Conservation (phyloP, 768 basidiomycete species). For the Grammothele lineata region DNA sequence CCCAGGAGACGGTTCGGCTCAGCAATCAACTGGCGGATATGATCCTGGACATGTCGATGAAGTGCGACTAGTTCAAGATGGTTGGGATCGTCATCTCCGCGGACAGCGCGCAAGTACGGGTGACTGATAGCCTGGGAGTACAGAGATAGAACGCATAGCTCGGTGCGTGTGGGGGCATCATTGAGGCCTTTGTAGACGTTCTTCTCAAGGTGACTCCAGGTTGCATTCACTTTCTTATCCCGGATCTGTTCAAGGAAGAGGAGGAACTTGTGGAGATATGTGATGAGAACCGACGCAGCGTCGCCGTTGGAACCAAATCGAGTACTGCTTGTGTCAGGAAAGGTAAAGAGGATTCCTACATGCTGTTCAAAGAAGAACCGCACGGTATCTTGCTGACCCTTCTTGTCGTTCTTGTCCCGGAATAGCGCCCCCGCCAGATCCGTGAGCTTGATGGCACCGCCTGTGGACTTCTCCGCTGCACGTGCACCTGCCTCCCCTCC, state of each 20-base stretch:
- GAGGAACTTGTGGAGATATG: slow-evolving; percentile 20
- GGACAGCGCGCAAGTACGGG: slow-evolving; percentile 16
- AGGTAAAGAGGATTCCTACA: slow-evolving; percentile 22
- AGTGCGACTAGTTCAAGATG: slow-evolving; percentile 14
- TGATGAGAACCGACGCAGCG: slow-evolving; percentile 24
- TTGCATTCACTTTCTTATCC: slow-evolving; percentile 25
- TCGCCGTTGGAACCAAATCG: slow-evolving; percentile 30
- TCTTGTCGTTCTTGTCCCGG: slow-evolving; percentile 33
- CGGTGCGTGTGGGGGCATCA: slow-evolving; percentile 15
- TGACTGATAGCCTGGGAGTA: slow-evolving; percentile 13
- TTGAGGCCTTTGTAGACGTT: slow-evolving; percentile 15
- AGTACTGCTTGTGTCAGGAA: slow-evolving; percentile 35
- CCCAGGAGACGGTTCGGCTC: slow-evolving; percentile 20
- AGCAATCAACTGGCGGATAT: slow-evolving; percentile 16
- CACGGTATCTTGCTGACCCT: slow-evolving; percentile 30
- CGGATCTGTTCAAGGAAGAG: slow-evolving; percentile 26
- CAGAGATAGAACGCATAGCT: slow-evolving; percentile 16
- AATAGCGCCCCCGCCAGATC: slow-evolving; percentile 28
- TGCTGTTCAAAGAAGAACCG: slow-evolving; percentile 18
- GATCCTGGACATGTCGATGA: slow-evolving; percentile 11
- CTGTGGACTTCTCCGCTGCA: slow-evolving; percentile 17
- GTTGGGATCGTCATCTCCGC: slow-evolving; percentile 8
- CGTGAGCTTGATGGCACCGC: slow-evolving; percentile 26
- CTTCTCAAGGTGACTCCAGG: slow-evolving; percentile 33
- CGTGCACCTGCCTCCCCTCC: slow-evolving; percentile 11